phyloP scores from a whole-genome alignment of 345 rosid species.

The Gossypium raimondii region DNA sequence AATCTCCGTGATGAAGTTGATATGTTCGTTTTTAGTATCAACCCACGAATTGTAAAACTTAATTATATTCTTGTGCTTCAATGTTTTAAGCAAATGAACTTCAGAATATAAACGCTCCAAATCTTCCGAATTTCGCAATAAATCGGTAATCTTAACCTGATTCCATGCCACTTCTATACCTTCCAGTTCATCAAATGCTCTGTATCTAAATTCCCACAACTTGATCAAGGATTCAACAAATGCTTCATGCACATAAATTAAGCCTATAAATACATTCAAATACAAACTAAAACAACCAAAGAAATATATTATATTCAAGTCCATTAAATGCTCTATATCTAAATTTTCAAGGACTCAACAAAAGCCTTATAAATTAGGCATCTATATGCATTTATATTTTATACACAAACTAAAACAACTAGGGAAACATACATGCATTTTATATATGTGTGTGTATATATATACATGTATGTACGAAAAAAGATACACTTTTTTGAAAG shows the following conservation, averaged over 20 bases:
- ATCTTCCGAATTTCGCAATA: slow-evolving; percentile 61
- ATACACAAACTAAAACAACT: slow-evolving; percentile 9
- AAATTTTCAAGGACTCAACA: slow-evolving; percentile 45
- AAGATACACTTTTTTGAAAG: slow-evolving; percentile 99
- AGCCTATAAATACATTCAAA: slow-evolving; percentile 7
- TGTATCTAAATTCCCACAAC: slow-evolving; percentile 54
- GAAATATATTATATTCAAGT: not conserved
- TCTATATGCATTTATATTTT: not conserved
- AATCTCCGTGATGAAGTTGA: slow-evolving; percentile 88
- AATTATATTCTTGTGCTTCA: slow-evolving; percentile 89
- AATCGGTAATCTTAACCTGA: slow-evolving; percentile 69
- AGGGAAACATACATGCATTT: not conserved
- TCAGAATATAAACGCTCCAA: slow-evolving; percentile 84
- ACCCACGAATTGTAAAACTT: slow-evolving; percentile 86
- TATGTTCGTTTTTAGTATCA: slow-evolving; percentile 63
- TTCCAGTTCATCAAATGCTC: slow-evolving; percentile 86
- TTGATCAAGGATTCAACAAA: slow-evolving; percentile 46
- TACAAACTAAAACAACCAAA: not conserved
- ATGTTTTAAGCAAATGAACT: slow-evolving; percentile 82
- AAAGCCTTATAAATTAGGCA: not conserved
- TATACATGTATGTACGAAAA: not conserved
- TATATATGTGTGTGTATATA: not conserved
- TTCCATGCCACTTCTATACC: slow-evolving; percentile 99
- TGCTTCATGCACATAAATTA: not conserved
- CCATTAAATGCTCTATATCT: slow-evolving; percentile 87